Base-by-base conservation (phyloP, 495 filamentous ascomycete genomes). In the Cladorrhinum samala region DNA sequence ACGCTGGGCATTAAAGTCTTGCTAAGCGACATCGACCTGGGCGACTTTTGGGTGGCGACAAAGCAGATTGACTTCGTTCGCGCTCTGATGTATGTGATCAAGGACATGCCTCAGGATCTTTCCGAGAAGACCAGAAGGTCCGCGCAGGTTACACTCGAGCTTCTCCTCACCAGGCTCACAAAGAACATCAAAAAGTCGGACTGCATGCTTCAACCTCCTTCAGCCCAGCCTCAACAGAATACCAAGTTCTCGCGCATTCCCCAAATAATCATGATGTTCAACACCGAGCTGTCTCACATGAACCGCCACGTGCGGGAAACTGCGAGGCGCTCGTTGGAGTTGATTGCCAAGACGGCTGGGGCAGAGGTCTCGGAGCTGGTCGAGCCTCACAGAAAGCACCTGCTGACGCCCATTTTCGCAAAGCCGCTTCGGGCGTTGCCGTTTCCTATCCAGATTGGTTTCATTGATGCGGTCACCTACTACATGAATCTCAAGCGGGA, bases 391-490 rank as follows among this genome's bases (percentile, higher is more conserved):
- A 92, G 91, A 62, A 92, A 96, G 47, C 81, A 87, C 40, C 72
- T 96, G 17, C 76, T 97, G 9, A 77, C 79, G 54, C 86, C 90
- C 0, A 95, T 99, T 47, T 99, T 90, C 73, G 86, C 85, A 61
- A 99, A 99, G 70, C 94, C 94, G 23, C 68, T 99, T 20, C 80
- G 94, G 46, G 94, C 94, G 2, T 70, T 99, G 49, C 91, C 92
- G 1, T 96, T 96, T 63, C 76, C 86, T 3, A 88, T 84, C 2
- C 94, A 99, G 67, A 97, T 99, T 62, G 94, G 93, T 9, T 97
- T 92, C 65, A 95, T 99, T 58, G 93, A 97, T 67, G 94, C 91
- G 5, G 90, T 99, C 58, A 93, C 88, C 0, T 97, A 91, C 67
- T 94, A 89, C 67, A 77, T 99, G 69, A 82, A 84, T 21, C 74